phyloP scores from a whole-genome alignment of 148 eudicot genomes.

The Rhododendron griersonianum region DNA sequence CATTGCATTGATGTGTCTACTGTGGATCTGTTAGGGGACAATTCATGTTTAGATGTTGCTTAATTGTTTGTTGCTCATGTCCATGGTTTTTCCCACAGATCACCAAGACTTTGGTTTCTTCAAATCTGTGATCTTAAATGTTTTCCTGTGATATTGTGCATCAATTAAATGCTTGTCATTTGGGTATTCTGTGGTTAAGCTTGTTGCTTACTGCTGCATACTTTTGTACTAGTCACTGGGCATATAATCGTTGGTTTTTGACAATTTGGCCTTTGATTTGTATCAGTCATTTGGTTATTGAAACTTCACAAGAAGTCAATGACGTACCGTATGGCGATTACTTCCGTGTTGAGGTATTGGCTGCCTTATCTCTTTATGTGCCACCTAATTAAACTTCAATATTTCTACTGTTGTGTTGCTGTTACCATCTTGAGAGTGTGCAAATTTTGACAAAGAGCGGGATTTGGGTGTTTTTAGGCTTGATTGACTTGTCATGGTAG shows the following conservation, averaged over 20 bases:
- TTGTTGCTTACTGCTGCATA: neutral
- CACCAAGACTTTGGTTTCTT: neutral
- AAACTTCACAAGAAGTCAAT: slow-evolving; percentile 76
- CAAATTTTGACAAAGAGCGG: neutral
- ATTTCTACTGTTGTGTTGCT: neutral
- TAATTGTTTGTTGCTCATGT: neutral
- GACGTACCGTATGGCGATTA: slow-evolving; percentile 97
- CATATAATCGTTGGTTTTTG: slow-evolving; percentile 9
- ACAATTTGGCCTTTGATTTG: slow-evolving; percentile 2
- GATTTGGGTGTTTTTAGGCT: neutral
- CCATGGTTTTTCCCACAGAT: neutral
- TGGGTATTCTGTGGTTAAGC: neutral
- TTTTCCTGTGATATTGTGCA: neutral
- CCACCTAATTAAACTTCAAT: neutral
- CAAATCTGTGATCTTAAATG: neutral
- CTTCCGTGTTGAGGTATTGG: slow-evolving; percentile 81
- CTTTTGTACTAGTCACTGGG: slow-evolving; percentile 6
- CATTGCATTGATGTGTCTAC: neutral
- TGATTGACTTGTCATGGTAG: neutral
- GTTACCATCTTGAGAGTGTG: neutral
- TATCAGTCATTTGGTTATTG: slow-evolving; percentile 79
- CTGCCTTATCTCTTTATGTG: neutral
- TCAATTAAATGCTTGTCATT: neutral
- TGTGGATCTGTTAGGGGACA: neutral
- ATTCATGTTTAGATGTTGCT: neutral